Evolutionary conservation across 345 rosid genomes (phyloP).

Genomic region (Eucalyptus erythrocorys): DNA sequence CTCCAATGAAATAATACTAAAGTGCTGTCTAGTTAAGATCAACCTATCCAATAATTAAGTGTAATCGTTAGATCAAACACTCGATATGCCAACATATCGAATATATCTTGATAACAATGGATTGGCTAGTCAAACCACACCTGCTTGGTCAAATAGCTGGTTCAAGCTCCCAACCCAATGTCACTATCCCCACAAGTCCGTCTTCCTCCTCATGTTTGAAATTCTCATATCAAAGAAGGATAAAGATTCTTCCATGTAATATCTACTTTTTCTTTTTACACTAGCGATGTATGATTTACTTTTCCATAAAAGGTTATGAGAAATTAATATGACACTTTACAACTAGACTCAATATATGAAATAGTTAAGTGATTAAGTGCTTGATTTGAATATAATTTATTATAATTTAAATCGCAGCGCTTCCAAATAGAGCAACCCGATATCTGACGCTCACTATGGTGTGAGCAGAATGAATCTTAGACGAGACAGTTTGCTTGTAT

Average conservation of each 20-base stretch:
- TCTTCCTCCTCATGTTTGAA: not conserved
- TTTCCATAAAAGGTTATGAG: not conserved
- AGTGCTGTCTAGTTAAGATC: not conserved
- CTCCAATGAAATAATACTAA: not conserved
- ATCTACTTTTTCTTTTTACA: no score
- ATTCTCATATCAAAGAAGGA: not conserved
- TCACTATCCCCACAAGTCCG: not conserved
- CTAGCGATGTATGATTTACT: not conserved
- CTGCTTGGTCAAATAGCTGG: not conserved
- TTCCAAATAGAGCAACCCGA: not conserved
- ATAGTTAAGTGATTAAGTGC: not conserved
- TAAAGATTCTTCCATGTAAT: not conserved
- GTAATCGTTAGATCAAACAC: not conserved
- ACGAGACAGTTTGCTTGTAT: rapidly evolving
- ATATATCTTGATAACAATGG: not conserved
- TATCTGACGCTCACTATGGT: not conserved
- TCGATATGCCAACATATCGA: rapidly evolving
- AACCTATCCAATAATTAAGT: not conserved
- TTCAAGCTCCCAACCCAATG: not conserved
- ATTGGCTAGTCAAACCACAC: not conserved
- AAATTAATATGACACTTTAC: not conserved
- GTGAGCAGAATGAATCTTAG: not conserved
- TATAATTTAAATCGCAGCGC: rapidly evolving
- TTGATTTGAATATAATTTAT: not conserved
- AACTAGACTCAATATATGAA: not conserved